phyloP scores from a whole-genome alignment of 108 stramenopile species.

The Heterococcus sp. region DNA sequence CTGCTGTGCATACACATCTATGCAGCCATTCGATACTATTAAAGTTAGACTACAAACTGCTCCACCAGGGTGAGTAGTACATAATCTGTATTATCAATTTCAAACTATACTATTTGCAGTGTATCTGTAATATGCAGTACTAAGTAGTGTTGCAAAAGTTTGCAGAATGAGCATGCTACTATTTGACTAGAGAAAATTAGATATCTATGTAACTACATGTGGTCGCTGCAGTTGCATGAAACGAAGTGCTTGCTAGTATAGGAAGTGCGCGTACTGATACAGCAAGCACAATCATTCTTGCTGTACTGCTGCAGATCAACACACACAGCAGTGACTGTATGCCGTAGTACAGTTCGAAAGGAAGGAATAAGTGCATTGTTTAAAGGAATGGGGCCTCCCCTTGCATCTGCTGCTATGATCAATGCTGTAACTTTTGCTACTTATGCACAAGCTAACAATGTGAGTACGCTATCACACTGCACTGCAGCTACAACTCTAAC shows the following conservation, averaged over 20 bases:
- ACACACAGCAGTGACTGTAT: constrained; percentile 3
- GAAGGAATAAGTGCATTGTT: constrained; percentile 64
- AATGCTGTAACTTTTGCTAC: constrained; percentile 83
- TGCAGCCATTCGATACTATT: constrained; percentile 86
- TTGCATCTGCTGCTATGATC: constrained; percentile 72
- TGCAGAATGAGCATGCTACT: neutral
- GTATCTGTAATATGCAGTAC: neutral
- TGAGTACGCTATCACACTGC: neutral
- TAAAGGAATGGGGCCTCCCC: constrained; percentile 76
- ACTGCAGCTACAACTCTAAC: neutral
- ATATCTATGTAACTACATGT: neutral
- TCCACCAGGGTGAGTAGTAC: neutral
- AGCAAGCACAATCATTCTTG: neutral
- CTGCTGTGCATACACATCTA: neutral
- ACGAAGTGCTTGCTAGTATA: neutral
- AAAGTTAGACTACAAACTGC: constrained; percentile 65
- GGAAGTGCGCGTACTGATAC: neutral
- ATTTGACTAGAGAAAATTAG: neutral
- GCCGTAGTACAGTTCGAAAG: neutral
- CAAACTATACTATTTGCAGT: neutral
- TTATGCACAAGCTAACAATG: constrained; percentile 69
- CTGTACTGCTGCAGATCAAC: neutral
- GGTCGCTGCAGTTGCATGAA: neutral
- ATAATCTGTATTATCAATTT: neutral
- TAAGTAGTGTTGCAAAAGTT: neutral